A percentile compares a stretch with the other conserved stretches of the same genome.
Conservation (phyloP, 2,329 filamentous ascomycete genomes). For the Aulographum hederae region DNA sequence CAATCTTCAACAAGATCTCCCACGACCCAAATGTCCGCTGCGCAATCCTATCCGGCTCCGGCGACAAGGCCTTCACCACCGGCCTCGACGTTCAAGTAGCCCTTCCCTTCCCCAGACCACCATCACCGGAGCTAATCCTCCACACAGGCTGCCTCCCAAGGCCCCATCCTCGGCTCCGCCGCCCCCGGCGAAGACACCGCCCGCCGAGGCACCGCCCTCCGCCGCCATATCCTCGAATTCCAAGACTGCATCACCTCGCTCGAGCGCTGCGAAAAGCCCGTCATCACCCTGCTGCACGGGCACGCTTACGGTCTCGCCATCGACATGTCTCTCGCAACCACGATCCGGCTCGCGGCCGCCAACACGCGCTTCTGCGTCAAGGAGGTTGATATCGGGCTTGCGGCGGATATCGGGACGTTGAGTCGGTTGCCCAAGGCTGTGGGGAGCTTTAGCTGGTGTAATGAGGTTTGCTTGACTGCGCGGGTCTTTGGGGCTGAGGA, state of each 20-base stretch:
- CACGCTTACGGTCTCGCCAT: constrained; percentile 19
- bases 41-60: constrained; percentile 64
- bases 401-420: constrained; percentile 62
- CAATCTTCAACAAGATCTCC: constrained; percentile 56
- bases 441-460: constrained; percentile 55
- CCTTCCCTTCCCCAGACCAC: too few species aligned
- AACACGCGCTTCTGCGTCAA: constrained; percentile 52
- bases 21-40: constrained; percentile 53
- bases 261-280: constrained; percentile 72
- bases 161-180: constrained; percentile 28
- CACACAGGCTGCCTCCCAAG: constrained; percentile 41
- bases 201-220: constrained; percentile 28
- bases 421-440: constrained; percentile 57
- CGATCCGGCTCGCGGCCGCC: constrained; percentile 47
- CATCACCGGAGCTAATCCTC: too few species aligned
- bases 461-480: constrained; percentile 58
- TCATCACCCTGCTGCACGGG: constrained; percentile 18
- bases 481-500: constrained; percentile 51
- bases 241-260: constrained; percentile 60
- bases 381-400: constrained; percentile 67
- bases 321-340: constrained; percentile 41
- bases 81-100: constrained; percentile 53
- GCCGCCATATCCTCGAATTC: constrained; percentile 58
- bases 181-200: constrained; percentile 29
- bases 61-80: constrained; percentile 67